Conservation (phyloP, 129 eudicot genomes). For the Lactuca saligna region DNA sequence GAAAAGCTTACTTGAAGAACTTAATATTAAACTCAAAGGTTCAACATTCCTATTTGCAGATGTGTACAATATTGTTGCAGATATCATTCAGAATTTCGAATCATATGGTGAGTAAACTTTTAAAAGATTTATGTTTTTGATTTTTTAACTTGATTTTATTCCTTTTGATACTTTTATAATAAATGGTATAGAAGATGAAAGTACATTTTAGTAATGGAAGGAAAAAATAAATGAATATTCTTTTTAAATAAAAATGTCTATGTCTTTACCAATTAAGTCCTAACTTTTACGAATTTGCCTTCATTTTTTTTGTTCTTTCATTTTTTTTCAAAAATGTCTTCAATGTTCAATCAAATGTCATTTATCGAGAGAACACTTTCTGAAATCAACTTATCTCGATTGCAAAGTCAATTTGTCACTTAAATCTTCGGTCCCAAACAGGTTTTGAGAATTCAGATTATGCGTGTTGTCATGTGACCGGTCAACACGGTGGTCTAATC, state of each 20-base stretch:
- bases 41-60: slow-evolving; percentile 76
- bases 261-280: background rate
- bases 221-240: too few relatives aligned
- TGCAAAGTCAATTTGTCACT: too few relatives aligned
- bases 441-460: slow-evolving; percentile 64
- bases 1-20: slow-evolving; percentile 53
- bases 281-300: background rate
- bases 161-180: background rate
- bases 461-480: slow-evolving; percentile 67
- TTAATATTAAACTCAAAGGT: slow-evolving; percentile 48
- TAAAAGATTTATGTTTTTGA: too few relatives aligned
- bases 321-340: background rate
- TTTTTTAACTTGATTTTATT: too few relatives aligned
- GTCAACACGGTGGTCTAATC: slow-evolving; percentile 68
- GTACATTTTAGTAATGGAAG: too few relatives aligned
- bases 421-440: slow-evolving; percentile 9
- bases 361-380: background rate
- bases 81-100: slow-evolving; percentile 50
- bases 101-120: slow-evolving; percentile 55
- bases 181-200: too few relatives aligned
- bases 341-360: background rate
- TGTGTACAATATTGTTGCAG: slow-evolving; percentile 50
- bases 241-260: too few relatives aligned
- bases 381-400: background rate
- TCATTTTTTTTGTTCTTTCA: too few relatives aligned